Base-by-base conservation (phyloP, 495 filamentous ascomycete species). In the Annulohypoxylon bovei region DNA sequence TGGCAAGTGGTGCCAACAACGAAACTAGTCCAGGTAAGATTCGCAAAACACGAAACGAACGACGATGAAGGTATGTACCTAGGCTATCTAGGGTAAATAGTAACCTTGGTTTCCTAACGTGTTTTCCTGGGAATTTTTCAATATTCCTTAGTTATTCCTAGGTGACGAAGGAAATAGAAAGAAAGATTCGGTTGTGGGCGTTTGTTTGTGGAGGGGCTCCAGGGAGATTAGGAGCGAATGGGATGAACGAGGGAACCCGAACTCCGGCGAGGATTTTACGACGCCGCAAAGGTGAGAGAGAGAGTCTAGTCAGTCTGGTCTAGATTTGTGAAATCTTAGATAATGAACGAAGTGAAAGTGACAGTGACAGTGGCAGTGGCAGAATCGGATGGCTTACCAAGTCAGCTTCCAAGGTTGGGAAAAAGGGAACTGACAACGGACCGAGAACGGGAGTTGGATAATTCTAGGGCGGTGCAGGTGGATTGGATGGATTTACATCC, bases 191-290 rank as follows among this genome's bases (percentile, higher is more conserved):
- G 58, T 49, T 61, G 40, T 46, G 44, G 33, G 56, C 12, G 27
- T 55, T 40, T 54, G 46, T 32, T 58, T 60, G 53, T 54, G 32
- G 32, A 53, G 46, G 32, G 60, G 60, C 22, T 39, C 27, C 14
- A 35, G 56, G 40, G 40, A 14, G 23, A 44, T 42, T 4, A 44
- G 37, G 42, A 62, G 14, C 30, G 28, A 56, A 22, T 30, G 65
- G 61, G 59, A 62, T 39, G 40, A 68, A 58, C 44, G 70, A 69
- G 44, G 50, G 55, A 28, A 62, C 44, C 47, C 16, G 62, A 67
- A 33, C 28, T 30, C 58, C 68, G 63, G 65, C 33, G 33, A 52
- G 27, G 35, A 35, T 62, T 57, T 32, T 57, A 69, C 35, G 59
- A 63, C 35, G 59, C 35, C 52, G 44, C 40, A 66, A 20, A 35